A percentile compares a stretch with the other conserved stretches of the same genome.
Evolutionary conservation across 2,329 filamentous ascomycete genomes (phyloP).

Genomic region (Xylariaceae sp.): DNA sequence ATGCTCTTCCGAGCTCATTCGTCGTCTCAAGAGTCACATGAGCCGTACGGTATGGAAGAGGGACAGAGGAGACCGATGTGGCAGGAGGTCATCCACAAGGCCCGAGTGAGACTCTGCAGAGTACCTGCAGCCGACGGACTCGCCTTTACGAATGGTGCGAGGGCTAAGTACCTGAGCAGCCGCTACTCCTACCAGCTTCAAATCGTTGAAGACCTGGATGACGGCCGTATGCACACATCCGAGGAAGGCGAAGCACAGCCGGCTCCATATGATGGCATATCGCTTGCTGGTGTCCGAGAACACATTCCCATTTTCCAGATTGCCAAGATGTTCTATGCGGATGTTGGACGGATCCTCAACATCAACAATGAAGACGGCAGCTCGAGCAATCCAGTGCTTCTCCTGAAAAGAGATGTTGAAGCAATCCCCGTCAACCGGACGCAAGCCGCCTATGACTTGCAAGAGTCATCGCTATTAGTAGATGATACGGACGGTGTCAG

Average conservation of each 20-base stretch:
- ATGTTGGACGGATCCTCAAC: conserved; percentile 83
- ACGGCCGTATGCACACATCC: conserved; percentile 45
- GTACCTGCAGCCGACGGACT: conserved; percentile 37
- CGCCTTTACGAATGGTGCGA: conserved; percentile 3
- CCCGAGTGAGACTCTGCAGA: conserved; percentile 70
- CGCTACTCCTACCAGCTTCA: conserved; percentile 71
- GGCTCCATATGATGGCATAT: conserved; percentile 31
- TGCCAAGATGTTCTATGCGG: conserved; percentile 88
- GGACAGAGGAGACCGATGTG: conserved; percentile 65
- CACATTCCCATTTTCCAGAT: conserved; percentile 51
- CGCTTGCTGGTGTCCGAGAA: conserved; percentile 42
- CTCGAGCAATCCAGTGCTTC: conserved; percentile 63
- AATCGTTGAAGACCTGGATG: conserved; percentile 71
- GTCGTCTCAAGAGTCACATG: conserved; percentile 37
- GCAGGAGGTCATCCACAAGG: conserved; percentile 96
- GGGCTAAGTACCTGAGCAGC: conserved; percentile 26
- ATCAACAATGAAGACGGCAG: conserved; percentile 55
- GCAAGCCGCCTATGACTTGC: conserved; percentile 35
- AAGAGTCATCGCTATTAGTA: conserved; percentile 23
- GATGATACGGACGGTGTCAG: conserved; percentile 11
- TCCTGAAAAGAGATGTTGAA: conserved; percentile 64
- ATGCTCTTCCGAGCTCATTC: conserved; percentile 88
- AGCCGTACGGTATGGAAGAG: conserved; percentile 37
- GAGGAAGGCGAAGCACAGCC: conserved; percentile 23
- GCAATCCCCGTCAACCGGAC: conserved; percentile 37